These are phyloP conservation scores for Pichia membranifaciens DNA, from an alignment of 805 yeast genomes.

Conservation along the genomic window DNA sequence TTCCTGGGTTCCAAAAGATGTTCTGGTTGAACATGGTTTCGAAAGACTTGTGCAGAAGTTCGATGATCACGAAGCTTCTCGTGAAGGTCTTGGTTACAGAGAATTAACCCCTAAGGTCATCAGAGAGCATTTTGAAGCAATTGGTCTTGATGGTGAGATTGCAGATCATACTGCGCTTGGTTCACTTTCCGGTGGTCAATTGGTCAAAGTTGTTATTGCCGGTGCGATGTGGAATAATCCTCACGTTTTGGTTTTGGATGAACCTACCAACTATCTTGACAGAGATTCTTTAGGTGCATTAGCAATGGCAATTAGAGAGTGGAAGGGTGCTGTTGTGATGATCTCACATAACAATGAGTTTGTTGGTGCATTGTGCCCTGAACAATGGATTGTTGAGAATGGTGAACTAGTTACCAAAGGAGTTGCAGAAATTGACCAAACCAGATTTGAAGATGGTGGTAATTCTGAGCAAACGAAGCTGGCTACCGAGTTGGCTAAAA, in stretches of 20 bases:
- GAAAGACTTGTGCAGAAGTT: constrained; percentile 89
- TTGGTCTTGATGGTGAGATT: constrained; percentile 95
- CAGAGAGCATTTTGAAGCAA: constrained; percentile 94
- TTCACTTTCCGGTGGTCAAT: constrained; percentile 94
- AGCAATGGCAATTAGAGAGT: constrained; percentile 95
- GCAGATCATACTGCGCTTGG: constrained; percentile 98
- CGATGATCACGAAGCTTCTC: constrained; percentile 98
- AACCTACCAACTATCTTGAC: constrained; percentile 97
- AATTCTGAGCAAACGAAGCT: constrained; percentile 39
- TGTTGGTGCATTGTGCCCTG: constrained; percentile 96
- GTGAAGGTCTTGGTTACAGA: constrained; percentile 98
- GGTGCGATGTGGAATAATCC: constrained; percentile 99
- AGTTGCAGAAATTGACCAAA: constrained; percentile 62
- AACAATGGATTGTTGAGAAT: constrained; percentile 95
- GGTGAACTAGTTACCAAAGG: constrained; percentile 87
- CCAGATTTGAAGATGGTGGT: constrained; percentile 76
- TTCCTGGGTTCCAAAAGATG: constrained; percentile 87
- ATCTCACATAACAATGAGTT: constrained; percentile 96
- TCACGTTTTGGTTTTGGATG: constrained; percentile 90
- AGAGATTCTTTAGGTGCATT: constrained; percentile 97
- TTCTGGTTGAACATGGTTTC: constrained; percentile 75
- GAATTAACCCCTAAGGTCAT: constrained; percentile 87
- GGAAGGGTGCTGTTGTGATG: constrained; percentile 98
- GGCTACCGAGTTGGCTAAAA: constrained; percentile 39
- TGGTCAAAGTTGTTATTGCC: constrained; percentile 96